phyloP scores from a whole-genome alignment of 2,329 filamentous ascomycete genomes.

The Macrophomina pseudophaseolina region DNA sequence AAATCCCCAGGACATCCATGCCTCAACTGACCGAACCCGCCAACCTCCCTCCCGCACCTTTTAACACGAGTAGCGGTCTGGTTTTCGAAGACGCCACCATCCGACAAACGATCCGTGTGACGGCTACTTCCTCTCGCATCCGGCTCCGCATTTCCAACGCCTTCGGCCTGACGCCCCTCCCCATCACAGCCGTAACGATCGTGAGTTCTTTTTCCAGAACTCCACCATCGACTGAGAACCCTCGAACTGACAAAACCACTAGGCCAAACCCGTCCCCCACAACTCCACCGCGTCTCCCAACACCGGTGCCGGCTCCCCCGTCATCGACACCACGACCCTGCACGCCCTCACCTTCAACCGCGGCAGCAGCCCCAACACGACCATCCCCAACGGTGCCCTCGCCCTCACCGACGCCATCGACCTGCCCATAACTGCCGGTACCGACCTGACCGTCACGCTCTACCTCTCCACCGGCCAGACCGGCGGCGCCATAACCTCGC shows the following conservation, averaged over 20 bases:
- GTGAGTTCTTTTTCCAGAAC: constrained; percentile 38
- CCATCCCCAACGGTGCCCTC: constrained; percentile 61
- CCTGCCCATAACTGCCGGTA: neutral
- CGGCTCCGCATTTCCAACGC: constrained; percentile 69
- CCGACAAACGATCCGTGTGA: constrained; percentile 68
- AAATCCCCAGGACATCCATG: constrained; percentile 59
- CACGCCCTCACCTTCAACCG: constrained; percentile 61
- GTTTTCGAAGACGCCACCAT: constrained; percentile 60
- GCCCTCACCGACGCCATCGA: constrained; percentile 62
- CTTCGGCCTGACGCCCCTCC: constrained; percentile 65
- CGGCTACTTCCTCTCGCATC: constrained; percentile 61
- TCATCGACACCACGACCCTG: constrained; percentile 59
- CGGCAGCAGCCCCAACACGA: constrained; percentile 55
- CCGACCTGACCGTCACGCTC: constrained; percentile 59
- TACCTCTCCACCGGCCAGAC: constrained; percentile 64
- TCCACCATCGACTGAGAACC: no score
- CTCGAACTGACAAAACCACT: neutral
- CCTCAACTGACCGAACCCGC: constrained; percentile 66
- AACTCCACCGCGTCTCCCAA: neutral
- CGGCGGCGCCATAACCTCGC: constrained; percentile 64
- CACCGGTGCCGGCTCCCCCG: constrained; percentile 57
- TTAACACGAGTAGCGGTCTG: constrained; percentile 34
- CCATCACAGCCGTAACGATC: constrained; percentile 64
- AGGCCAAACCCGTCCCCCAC: constrained; percentile 46
- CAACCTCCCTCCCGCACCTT: constrained; percentile 66